Evolutionary conservation across 23 red algal species (phyloP).

Genomic region (Pyropia haitanensis): DNA sequence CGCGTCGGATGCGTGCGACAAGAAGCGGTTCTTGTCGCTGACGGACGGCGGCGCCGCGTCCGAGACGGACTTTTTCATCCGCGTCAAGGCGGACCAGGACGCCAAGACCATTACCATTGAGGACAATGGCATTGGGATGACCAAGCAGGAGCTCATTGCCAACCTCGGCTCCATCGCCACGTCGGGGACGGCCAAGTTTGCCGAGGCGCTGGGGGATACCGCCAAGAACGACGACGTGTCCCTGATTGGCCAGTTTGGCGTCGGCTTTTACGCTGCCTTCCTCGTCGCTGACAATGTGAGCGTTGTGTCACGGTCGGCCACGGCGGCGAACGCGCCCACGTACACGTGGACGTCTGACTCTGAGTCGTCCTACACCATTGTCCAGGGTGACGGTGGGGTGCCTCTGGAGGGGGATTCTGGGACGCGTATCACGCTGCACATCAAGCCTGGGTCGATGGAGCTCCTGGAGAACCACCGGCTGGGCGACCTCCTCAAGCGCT

Average conservation of each 20-base stretch:
- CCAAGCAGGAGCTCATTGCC: conserved; percentile 77
- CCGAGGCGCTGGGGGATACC: conserved; percentile 71
- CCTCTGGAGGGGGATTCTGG: conserved; percentile 43
- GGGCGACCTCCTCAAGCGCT: conserved; percentile 69
- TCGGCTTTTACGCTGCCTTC: conserved; percentile 96
- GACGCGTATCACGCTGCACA: conserved; percentile 69
- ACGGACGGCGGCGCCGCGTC: conserved; percentile 21
- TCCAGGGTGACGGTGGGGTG: conserved; percentile 33
- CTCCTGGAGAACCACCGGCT: conserved; percentile 70
- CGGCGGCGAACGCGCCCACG: conserved; percentile 45
- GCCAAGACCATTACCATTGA: conserved; percentile 56
- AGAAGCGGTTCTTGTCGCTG: conserved; percentile 84
- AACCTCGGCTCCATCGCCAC: conserved; percentile 93
- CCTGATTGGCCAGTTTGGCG: conserved; percentile 95
- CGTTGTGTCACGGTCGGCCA: conserved; percentile 54
- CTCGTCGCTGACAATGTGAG: conserved; percentile 83
- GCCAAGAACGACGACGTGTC: conserved; percentile 58
- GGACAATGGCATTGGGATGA: conserved; percentile 96
- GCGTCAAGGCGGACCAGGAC: conserved; percentile 79
- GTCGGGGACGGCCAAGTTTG: conserved; percentile 95
- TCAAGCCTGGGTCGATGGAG: conserved; percentile 74
- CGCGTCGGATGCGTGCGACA: conserved; percentile 93
- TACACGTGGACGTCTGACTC: conserved; percentile 68
- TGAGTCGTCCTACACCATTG: conserved; percentile 63
- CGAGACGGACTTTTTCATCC: conserved; percentile 39